A percentile compares a stretch with the other conserved stretches of the same genome.
Conservation (phyloP, 176 grass and related monocot genomes). For the Triticum dicoccoides region DNA sequence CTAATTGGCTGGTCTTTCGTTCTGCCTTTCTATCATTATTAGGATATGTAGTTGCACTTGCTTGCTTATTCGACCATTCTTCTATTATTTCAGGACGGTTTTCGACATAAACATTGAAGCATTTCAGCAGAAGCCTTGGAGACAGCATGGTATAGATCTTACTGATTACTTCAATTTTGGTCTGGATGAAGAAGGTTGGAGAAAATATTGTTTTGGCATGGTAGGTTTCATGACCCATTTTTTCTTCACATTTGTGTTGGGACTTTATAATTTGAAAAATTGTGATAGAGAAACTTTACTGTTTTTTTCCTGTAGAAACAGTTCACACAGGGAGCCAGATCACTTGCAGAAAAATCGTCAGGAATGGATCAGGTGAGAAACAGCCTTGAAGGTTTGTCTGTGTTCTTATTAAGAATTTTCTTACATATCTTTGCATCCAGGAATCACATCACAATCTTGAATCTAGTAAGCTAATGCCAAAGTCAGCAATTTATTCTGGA, state of each 20-base stretch:
- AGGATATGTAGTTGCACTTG: conserved; percentile 8
- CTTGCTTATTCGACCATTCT: conserved; percentile 4
- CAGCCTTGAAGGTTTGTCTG: conserved; percentile 17
- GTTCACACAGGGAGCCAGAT: conserved; percentile 36
- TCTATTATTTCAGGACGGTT: conserved; percentile 38
- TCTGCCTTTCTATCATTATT: neutral
- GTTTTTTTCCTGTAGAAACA: conserved; percentile 36
- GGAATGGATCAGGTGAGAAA: conserved; percentile 53
- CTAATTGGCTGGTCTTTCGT: neutral
- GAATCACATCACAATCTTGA: conserved; percentile 30
- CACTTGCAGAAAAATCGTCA: conserved; percentile 30
- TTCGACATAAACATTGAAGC: conserved; percentile 59
- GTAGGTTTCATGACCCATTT: conserved; percentile 33
- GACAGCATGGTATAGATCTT: conserved; percentile 49
- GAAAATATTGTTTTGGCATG: conserved; percentile 62
- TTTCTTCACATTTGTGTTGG: neutral
- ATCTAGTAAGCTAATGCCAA: conserved; percentile 29
- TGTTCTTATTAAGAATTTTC: conserved; percentile 13
- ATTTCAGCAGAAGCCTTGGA: conserved; percentile 84
- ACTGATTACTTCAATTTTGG: conserved; percentile 77
- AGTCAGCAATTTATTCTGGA: conserved; percentile 36
- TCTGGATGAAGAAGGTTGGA: conserved; percentile 83
- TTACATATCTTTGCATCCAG: conserved; percentile 30
- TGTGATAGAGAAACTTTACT: neutral
- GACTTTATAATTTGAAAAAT: conserved; percentile 6